Base-by-base conservation (phyloP, 2,329 filamentous ascomycete genomes). In the Cladobotryum mycophilum region DNA sequence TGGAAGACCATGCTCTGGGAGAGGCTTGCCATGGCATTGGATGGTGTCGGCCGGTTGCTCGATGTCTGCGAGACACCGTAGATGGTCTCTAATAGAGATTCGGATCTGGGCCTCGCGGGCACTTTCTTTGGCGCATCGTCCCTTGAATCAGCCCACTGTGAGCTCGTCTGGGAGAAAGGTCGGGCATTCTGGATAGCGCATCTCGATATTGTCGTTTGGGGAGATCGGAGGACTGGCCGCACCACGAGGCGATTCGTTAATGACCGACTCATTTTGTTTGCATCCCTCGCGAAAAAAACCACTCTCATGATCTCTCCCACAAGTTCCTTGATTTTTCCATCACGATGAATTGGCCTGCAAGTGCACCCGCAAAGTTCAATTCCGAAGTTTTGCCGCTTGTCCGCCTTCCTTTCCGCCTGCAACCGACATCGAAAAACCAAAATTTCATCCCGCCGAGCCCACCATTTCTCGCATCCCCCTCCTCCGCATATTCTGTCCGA, bases 261-360 rank as follows among this genome's bases (percentile, higher is more conserved):
- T 59, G 70, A 61, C 47, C 67, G 70, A 54, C 68, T 76, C 75
- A 78, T 78, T 47, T 60, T 66, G 58, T 59, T 56, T 48, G 56
- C 61, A 67, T 68, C 40, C 20, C 33, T 37, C 18, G 2, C 40
- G 9, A 30, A 30, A 8, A 8, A 11, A 30, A 20, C 20, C 25
- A 30, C 25, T 30, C 25, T 30, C 25, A 30, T 30, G 25, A 11
- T 30, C 25, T 30, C 25, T 30, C 25, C 25, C 25, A 11, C 25
- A 30, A 11, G 6, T 8, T 8, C 25, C 17, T 14, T 25, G 45
- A 48, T 51, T 53, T 51, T 53, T 37, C 42, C 36, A 45, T 41
- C n/a, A 40, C 41, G 9, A 48, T 45, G 51, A 41, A 49, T 41
- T 45, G 42, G 36, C 5, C 40, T 36, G 46, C 47, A 33, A 40